phyloP scores from a whole-genome alignment of 805 yeast genomes.

The Pichia eremophila region DNA sequence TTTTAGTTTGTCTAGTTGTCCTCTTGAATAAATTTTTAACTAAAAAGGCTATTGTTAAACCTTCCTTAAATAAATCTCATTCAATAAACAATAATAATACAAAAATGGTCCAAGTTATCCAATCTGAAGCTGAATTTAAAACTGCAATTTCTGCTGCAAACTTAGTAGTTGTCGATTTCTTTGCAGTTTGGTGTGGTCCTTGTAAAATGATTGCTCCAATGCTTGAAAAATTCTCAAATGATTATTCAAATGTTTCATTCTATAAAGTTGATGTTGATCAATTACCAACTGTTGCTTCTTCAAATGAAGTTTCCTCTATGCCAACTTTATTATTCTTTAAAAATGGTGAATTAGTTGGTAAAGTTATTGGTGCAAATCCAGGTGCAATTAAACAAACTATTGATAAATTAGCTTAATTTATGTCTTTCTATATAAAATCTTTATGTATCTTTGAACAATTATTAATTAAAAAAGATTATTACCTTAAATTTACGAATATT shows the following conservation, averaged over 20 bases:
- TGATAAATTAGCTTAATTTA: conserved; percentile 22
- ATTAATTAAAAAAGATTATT: no score
- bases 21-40: conserved; percentile 19
- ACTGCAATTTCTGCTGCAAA: conserved; percentile 49
- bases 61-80: not conserved
- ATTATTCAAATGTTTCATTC: conserved; percentile 63
- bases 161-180: conserved; percentile 88
- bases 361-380: conserved; percentile 87
- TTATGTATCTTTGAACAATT: not conserved
- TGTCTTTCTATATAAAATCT: not conserved
- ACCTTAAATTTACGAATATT: no score
- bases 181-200: conserved; percentile 98
- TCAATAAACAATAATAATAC: conserved; percentile 4
- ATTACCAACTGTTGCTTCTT: conserved; percentile 65
- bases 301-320: conserved; percentile 48
- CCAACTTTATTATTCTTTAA: conserved; percentile 68
- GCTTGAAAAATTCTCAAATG: conserved; percentile 68
- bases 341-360: conserved; percentile 69
- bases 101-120: conserved; percentile 45
- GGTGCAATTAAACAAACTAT: conserved; percentile 63
- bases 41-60: conserved; percentile 5
- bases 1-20: conserved; percentile 20
- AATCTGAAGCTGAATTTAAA: conserved; percentile 48
- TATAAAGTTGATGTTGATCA: conserved; percentile 89
- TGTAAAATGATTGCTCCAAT: conserved; percentile 96